These are phyloP conservation scores for Ephemerocybe angulata DNA, from an alignment of 768 basidiomycete genomes.

Conservation along the genomic window DNA sequence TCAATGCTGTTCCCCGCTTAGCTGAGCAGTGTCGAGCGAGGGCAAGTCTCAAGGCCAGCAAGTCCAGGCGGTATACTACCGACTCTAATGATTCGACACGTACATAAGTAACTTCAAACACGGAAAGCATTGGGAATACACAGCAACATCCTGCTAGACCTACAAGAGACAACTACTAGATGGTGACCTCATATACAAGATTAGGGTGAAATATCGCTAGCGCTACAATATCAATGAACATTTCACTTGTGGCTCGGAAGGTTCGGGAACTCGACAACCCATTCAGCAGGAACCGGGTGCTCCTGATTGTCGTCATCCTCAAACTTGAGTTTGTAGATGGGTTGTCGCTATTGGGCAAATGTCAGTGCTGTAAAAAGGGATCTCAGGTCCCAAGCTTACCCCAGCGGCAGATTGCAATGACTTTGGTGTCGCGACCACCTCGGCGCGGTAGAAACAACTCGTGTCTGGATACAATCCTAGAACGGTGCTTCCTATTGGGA, in stretches of 20 bases:
- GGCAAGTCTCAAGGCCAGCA: too few species aligned
- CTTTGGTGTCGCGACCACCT: slow-evolving; percentile 69
- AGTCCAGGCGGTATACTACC: too few species aligned
- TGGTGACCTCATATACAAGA: slow-evolving; percentile 8
- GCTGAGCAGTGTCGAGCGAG: too few species aligned
- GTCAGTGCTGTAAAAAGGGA: not conserved
- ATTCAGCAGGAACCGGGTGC: slow-evolving; percentile 69
- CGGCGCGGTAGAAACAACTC: slow-evolving; percentile 86
- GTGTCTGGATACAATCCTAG: slow-evolving; percentile 91
- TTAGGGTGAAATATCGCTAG: slow-evolving; percentile 6
- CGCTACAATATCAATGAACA: slow-evolving; percentile 6
- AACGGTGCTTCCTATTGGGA: slow-evolving; percentile 66
- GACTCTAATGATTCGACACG: too few species aligned
- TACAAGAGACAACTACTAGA: not conserved
- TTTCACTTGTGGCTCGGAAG: slow-evolving; percentile 40
- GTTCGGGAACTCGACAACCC: slow-evolving; percentile 78
- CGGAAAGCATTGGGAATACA: slow-evolving; percentile 4
- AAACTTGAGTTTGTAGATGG: slow-evolving; percentile 76
- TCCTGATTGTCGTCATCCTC: slow-evolving; percentile 88
- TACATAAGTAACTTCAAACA: too few species aligned
- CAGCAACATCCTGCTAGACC: not conserved
- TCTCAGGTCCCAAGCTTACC: slow-evolving; percentile 19
- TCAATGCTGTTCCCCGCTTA: too few species aligned
- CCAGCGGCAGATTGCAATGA: slow-evolving; percentile 34
- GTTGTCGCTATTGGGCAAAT: slow-evolving; percentile 28